Evolutionary conservation across 192 early-diverging fungal genomes (phyloP).

Genomic region (Backusella australiensis): DNA sequence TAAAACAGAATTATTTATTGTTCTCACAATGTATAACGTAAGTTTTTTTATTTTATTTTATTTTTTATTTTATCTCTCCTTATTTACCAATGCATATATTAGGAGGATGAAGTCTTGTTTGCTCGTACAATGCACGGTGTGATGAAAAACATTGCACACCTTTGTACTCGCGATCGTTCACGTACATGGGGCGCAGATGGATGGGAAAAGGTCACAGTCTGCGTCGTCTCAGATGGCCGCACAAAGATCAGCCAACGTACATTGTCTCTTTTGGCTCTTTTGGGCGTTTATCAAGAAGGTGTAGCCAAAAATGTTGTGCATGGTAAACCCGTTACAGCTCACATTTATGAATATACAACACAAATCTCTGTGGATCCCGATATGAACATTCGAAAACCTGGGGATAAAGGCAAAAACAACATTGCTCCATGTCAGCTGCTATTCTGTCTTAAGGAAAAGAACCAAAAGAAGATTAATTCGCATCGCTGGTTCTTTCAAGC

Average conservation of each 20-base stretch:
- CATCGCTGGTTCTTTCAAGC: conserved; percentile 74
- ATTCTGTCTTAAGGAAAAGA: conserved; percentile 91
- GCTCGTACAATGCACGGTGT: conserved; percentile 73
- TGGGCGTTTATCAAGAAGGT: conserved; percentile 80
- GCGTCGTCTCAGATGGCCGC: conserved; percentile 79
- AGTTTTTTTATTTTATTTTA: conserved; percentile 8
- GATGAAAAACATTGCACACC: conserved; percentile 75
- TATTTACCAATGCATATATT: conserved; percentile 28
- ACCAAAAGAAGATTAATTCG: conserved; percentile 87
- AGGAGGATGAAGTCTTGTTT: conserved; percentile 76
- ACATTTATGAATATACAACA: conserved; percentile 72
- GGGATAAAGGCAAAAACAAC: conserved; percentile 46
- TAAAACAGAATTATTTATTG: conserved; percentile 75
- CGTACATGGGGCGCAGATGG: conserved; percentile 54
- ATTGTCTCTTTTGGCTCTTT: conserved; percentile 63
- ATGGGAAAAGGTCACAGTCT: conserved; percentile 80
- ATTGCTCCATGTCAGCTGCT: conserved; percentile 76
- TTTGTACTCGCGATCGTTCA: conserved; percentile 58
- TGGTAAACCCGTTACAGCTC: conserved; percentile 66
- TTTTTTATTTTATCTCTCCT: not conserved
- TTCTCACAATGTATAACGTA: conserved; percentile 78
- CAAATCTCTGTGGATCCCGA: conserved; percentile 73
- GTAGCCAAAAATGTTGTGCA: conserved; percentile 64
- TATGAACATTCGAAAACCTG: conserved; percentile 56
- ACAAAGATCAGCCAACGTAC: conserved; percentile 63